Base-by-base conservation (phyloP, 1,284 basidiomycete species). In the Rhodofomes roseus region DNA sequence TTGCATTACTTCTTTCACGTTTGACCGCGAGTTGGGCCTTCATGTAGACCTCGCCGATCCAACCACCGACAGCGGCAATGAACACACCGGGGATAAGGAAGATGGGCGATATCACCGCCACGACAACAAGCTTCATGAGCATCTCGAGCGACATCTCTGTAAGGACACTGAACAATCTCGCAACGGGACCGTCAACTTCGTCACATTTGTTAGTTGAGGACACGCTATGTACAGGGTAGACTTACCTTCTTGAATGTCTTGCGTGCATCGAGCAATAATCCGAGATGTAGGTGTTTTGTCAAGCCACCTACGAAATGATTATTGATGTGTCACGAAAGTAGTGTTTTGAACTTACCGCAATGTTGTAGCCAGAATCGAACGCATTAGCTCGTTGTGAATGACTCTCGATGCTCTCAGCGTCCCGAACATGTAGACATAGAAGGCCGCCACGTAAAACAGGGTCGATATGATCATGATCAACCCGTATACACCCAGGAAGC, bases 1-100 rank as follows among this genome's bases (percentile, higher is more conserved):
- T 81, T 8, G 85, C 82, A 71, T 89, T 89, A 43, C 81, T 84
- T 86, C 86, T 86, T 68, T 89, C 84, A 23, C 86, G 80, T 67
- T 92, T 93, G 48, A 92, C 87, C 14, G 86, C 83, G 25, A 92
- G 76, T 70, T 93, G 90, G 16, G 86, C 85, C 66, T 84, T 83
- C 67, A 92, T 89, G 66, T 85, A 87, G 43, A 86, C 70, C 60
- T 76, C 74, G n/a, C 76, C 83, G 29, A 79, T 73, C 70, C 76
- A 74, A 9, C 70, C 78, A 23, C 83, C 85, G 8, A 83, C 23
- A 3, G 73, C 65, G 9, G 77, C 76, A 31, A 86, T 74, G 57
- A 71, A 18, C 14, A 75, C 55, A 12, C 77, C 77, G 5, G 79
- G 79, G 20, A 78, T 43, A 25, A 75, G 54, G 67, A 81, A 75